Evolutionary conservation across 2,329 filamentous ascomycete species (phyloP).

Genomic region (Seiridium unicorne): DNA sequence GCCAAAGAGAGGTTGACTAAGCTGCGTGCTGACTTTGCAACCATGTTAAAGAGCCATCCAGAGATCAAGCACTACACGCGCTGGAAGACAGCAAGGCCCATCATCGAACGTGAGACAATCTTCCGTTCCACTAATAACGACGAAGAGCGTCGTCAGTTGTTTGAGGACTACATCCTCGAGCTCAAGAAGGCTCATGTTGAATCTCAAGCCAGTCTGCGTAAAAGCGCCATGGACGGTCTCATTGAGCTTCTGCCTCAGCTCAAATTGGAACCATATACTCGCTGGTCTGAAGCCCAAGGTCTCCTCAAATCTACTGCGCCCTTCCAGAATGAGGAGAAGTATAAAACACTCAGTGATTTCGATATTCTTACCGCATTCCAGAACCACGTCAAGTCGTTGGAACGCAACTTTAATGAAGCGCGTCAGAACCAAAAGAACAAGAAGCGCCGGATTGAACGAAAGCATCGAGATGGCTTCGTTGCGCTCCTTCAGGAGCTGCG

Average conservation of each 20-base stretch:
- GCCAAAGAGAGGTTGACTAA: slow-evolving; percentile 92
- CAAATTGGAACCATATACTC: slow-evolving; percentile 86
- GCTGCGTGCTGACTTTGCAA: slow-evolving; percentile 88
- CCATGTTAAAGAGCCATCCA: slow-evolving; percentile 93
- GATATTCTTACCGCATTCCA: slow-evolving; percentile 93
- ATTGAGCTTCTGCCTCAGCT: slow-evolving; percentile 75
- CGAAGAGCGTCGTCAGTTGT: slow-evolving; percentile 81
- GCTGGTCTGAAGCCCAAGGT: slow-evolving; percentile 87
- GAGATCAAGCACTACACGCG: slow-evolving; percentile 97
- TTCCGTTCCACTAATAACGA: slow-evolving; percentile 91
- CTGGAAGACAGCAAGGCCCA: slow-evolving; percentile 93
- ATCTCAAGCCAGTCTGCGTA: slow-evolving; percentile 68
- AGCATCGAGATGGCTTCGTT: slow-evolving; percentile 79
- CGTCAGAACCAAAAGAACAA: slow-evolving; percentile 83
- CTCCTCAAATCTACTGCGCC: slow-evolving; percentile 75
- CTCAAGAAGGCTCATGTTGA: slow-evolving; percentile 81
- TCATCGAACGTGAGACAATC: slow-evolving; percentile 92
- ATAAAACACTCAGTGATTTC: slow-evolving; percentile 79
- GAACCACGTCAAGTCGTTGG: slow-evolving; percentile 88
- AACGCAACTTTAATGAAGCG: slow-evolving; percentile 86
- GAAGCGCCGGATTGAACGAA: slow-evolving; percentile 79
- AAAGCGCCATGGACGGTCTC: slow-evolving; percentile 81
- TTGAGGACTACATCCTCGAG: slow-evolving; percentile 87
- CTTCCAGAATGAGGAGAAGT: slow-evolving; percentile 81
- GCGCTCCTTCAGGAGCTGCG: slow-evolving; percentile 73